Percentiles rank a stretch among this genome's conserved stretches.
phyloP scores from a whole-genome alignment of 345 rosid species.

The Populus deltoides region DNA sequence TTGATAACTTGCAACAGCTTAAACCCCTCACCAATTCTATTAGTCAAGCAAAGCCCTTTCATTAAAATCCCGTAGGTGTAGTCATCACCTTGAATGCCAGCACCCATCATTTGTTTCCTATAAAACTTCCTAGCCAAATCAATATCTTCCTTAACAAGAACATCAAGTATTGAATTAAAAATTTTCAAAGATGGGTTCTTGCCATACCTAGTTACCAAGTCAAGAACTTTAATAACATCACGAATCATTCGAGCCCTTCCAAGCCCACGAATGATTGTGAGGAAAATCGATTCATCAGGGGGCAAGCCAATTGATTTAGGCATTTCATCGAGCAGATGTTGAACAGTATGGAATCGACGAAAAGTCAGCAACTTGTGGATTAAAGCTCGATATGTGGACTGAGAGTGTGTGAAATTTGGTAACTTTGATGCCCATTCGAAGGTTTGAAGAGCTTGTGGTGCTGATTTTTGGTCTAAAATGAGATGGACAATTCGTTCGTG shows the following conservation, averaged over 20 bases:
- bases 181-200: slow-evolving; percentile 61
- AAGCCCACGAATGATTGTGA: slow-evolving; percentile 64
- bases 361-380: slow-evolving; percentile 53
- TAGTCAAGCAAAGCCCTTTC: slow-evolving; percentile 91
- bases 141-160: slow-evolving; percentile 76
- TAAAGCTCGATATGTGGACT: slow-evolving; percentile 74
- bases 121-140: slow-evolving; percentile 81
- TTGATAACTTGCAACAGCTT: slow-evolving; percentile 79
- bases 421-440: slow-evolving; percentile 72
- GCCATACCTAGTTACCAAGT: slow-evolving; percentile 47
- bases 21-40: slow-evolving; percentile 75
- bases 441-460: slow-evolving; percentile 57
- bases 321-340: slow-evolving; percentile 91
- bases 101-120: slow-evolving; percentile 69
- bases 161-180: slow-evolving; percentile 67
- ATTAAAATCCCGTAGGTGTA: slow-evolving; percentile 81
- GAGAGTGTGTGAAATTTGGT: slow-evolving; percentile 67
- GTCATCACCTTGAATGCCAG: slow-evolving; percentile 65
- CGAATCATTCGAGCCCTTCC: slow-evolving; percentile 58
- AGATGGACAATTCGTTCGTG: slow-evolving; percentile 59
- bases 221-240: slow-evolving; percentile 51
- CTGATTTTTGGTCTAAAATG: slow-evolving; percentile 69
- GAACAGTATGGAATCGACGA: slow-evolving; percentile 56
- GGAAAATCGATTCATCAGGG: slow-evolving; percentile 64
- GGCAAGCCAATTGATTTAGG: slow-evolving; percentile 52